Evolutionary conservation across 129 eudicot genomes (phyloP).

Genomic region (Helichrysum umbraculigerum): DNA sequence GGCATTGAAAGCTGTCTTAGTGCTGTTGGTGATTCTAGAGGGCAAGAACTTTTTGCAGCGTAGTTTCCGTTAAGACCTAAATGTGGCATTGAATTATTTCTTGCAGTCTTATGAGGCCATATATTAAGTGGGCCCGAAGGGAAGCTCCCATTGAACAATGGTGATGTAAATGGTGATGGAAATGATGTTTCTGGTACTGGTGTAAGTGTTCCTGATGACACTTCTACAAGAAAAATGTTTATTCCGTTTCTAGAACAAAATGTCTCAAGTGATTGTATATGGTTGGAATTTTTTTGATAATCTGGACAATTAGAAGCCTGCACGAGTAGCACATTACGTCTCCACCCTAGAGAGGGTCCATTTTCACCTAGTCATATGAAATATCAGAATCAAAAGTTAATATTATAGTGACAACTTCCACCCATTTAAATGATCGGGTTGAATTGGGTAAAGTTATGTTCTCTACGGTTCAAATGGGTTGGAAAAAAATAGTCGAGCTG

Average conservation of each 20-base stretch:
- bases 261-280: constrained; percentile 76
- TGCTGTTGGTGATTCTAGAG: constrained; percentile 62
- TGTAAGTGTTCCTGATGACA: constrained; percentile 45
- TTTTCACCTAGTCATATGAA: constrained; percentile 43
- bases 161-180: constrained; percentile 74
- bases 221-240: constrained; percentile 44
- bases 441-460: neutral
- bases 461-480: neutral
- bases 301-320: constrained; percentile 75
- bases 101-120: constrained; percentile 48
- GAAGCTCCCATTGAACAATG: constrained; percentile 71
- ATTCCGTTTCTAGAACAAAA: constrained; percentile 62
- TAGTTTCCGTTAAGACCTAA: constrained; percentile 62
- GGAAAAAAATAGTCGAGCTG: neutral
- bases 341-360: constrained; percentile 80
- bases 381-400: neutral
- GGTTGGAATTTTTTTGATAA: constrained; percentile 66
- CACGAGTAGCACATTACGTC: constrained; percentile 79
- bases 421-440: neutral
- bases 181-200: constrained; percentile 53
- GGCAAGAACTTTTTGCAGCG: constrained; percentile 46
- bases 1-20: constrained; percentile 64
- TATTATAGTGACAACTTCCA: neutral
- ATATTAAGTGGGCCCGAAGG: constrained; percentile 67
- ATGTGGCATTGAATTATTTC: constrained; percentile 60